Percentiles rank a stretch among this genome's conserved stretches.
Evolutionary conservation across 2,329 filamentous ascomycete species (phyloP).

Genomic region (Diplodia sapinea): DNA sequence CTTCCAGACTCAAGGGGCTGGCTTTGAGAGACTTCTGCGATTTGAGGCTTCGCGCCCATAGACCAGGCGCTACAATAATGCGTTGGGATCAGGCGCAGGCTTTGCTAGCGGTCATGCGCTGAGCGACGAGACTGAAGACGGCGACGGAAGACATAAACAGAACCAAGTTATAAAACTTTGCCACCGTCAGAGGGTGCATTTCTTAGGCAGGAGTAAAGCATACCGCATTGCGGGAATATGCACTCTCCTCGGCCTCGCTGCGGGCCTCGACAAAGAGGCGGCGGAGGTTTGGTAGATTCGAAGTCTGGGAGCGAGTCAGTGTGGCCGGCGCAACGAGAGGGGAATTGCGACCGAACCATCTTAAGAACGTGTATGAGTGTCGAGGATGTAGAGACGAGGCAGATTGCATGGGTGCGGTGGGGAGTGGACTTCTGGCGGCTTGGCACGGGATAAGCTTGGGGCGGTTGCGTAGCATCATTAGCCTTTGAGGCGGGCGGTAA

Average conservation of each 20-base stretch:
- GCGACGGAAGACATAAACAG: slow-evolving; percentile 96
- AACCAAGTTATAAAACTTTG: slow-evolving; percentile 94
- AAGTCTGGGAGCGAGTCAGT: slow-evolving; percentile 54
- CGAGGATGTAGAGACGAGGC: neutral
- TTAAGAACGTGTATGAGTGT: neutral
- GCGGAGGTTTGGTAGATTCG: slow-evolving; percentile 89
- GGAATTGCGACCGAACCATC: neutral
- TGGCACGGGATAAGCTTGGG: slow-evolving; percentile 27
- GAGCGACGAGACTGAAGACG: slow-evolving; percentile 89
- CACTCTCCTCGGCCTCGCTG: slow-evolving; percentile 90
- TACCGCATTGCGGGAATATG: slow-evolving; percentile 91
- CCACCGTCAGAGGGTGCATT: slow-evolving; percentile 10
- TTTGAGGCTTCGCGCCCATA: neutral
- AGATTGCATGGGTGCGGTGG: neutral
- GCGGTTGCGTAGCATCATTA: slow-evolving; percentile 21
- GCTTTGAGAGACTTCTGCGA: too few species aligned
- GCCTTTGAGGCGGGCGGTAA: slow-evolving; percentile 35
- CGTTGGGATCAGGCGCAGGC: neutral
- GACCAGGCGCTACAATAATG: neutral
- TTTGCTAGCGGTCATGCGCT: slow-evolving; percentile 67
- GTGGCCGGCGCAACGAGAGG: neutral
- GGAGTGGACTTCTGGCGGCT: slow-evolving; percentile 12
- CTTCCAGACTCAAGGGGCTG: too few species aligned
- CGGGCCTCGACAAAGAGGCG: slow-evolving; percentile 94
- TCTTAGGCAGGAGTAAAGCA: slow-evolving; percentile 44